A percentile compares a stretch with the other conserved stretches of the same genome.
phyloP scores from a whole-genome alignment of 1,139 yeast species.

The Taphrina betulina region DNA sequence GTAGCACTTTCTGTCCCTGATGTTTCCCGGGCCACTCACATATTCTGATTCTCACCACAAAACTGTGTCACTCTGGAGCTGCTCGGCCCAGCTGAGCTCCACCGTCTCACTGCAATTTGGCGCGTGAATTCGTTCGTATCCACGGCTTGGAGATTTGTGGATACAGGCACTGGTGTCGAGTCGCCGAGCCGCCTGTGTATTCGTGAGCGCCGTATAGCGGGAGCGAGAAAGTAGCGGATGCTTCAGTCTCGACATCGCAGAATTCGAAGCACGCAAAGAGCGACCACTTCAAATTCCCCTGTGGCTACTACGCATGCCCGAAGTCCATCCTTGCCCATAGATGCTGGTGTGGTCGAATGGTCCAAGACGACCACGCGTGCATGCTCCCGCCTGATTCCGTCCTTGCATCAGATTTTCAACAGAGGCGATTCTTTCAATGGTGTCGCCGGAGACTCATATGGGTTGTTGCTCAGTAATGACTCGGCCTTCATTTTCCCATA shows the following conservation, averaged over 20 bases:
- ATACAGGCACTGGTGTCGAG: no score
- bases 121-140: no score
- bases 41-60: no score
- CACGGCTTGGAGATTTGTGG: no score
- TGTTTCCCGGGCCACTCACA: no score
- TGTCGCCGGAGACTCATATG: slow-evolving; percentile 16
- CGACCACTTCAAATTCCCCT: not conserved
- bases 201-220: no score
- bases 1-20: no score
- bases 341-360: slow-evolving; percentile 50
- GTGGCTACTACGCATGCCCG: not conserved
- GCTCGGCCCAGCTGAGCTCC: no score
- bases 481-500: slow-evolving; percentile 68
- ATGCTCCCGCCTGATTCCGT: slow-evolving; percentile 60
- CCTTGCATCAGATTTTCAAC: slow-evolving; percentile 49
- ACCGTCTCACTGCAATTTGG: no score
- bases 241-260: slow-evolving; percentile 14
- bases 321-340: no score
- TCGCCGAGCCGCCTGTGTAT: no score
- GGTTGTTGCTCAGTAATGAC: slow-evolving; percentile 34
- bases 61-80: no score
- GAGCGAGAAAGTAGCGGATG: slow-evolving; percentile 11
- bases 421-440: slow-evolving; percentile 33
- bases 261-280: not conserved
- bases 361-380: slow-evolving; percentile 62